Evolutionary conservation across 257 asterid genomes (phyloP).

Genomic region (Forsythia suspensa): DNA sequence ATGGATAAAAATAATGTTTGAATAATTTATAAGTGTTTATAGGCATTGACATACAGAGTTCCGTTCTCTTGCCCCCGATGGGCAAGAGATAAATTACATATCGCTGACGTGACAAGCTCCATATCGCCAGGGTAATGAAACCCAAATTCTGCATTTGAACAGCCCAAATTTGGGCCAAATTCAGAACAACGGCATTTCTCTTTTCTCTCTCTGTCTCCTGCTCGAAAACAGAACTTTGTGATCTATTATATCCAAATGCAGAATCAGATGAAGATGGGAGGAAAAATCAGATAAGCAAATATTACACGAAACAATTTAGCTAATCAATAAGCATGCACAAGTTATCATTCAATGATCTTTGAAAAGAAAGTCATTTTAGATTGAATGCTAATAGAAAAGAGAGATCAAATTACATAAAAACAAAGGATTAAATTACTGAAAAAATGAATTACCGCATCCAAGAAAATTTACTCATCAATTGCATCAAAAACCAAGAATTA

Average conservation of each 20-base stretch:
- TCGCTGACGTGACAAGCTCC: no score
- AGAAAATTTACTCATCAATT: not conserved
- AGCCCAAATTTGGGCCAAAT: no score
- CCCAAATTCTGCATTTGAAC: no score
- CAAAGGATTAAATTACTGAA: not conserved
- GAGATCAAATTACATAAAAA: not conserved
- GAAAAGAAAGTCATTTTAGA: not conserved
- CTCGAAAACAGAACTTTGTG: not conserved
- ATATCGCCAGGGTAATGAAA: no score
- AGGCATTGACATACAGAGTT: accelerated
- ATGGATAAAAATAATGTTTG: no score
- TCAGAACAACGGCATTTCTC: no score
- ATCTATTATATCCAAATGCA: not conserved
- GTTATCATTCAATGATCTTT: not conserved
- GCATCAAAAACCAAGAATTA: not conserved
- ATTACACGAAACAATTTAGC: not conserved
- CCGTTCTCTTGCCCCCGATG: no score
- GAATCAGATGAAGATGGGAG: not conserved
- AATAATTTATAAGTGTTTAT: no score
- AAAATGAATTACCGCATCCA: not conserved
- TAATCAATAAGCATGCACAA: not conserved
- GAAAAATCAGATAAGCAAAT: not conserved
- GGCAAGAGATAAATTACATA: no score
- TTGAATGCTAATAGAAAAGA: not conserved
- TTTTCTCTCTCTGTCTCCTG: no score